phyloP scores from a whole-genome alignment of 495 filamentous ascomycete species.

The Pseudomonodictys pantanalensis region DNA sequence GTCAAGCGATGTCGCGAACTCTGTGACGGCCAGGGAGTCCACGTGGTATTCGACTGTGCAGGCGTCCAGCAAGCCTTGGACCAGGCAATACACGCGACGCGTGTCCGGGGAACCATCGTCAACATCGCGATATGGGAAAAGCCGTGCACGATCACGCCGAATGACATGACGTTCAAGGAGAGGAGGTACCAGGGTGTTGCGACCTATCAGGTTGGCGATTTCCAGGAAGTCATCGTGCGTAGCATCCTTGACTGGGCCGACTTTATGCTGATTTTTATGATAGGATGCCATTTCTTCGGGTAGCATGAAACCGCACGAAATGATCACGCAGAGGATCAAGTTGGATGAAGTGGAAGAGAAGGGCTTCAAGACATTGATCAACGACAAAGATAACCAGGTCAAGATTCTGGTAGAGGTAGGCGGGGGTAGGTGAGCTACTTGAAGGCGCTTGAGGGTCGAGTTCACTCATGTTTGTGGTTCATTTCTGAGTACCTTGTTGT shows the following conservation, averaged over 20 bases:
- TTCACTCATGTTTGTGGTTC: too few relatives aligned
- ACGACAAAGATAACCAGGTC: conserved; percentile 57
- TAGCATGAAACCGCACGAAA: conserved; percentile 51
- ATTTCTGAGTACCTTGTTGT: too few relatives aligned
- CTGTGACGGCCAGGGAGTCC: conserved; percentile 49
- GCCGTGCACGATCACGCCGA: conserved; percentile 47
- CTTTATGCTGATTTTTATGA: background rate
- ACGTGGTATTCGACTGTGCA: conserved; percentile 58
- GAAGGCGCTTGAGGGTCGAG: background rate
- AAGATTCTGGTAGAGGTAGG: conserved; percentile 53
- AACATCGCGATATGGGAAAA: conserved; percentile 65
- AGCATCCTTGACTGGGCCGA: background rate
- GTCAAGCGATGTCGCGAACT: conserved; percentile 46
- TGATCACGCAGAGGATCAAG: conserved; percentile 58
- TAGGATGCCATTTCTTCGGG: conserved; percentile 51
- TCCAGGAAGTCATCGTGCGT: conserved; percentile 49
- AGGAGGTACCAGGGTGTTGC: conserved; percentile 55
- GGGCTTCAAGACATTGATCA: conserved; percentile 54
- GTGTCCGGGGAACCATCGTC: conserved; percentile 55
- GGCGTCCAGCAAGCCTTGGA: conserved; percentile 55
- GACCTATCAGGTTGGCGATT: conserved; percentile 55
- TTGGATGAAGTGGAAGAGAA: conserved; percentile 56
- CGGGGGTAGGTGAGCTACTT: conserved; percentile 2
- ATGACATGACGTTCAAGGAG: conserved; percentile 56
- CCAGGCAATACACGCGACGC: conserved; percentile 48